Evolutionary conservation across 495 filamentous ascomycete genomes (phyloP).

Genomic region (Massariosphaeria phaeospora): DNA sequence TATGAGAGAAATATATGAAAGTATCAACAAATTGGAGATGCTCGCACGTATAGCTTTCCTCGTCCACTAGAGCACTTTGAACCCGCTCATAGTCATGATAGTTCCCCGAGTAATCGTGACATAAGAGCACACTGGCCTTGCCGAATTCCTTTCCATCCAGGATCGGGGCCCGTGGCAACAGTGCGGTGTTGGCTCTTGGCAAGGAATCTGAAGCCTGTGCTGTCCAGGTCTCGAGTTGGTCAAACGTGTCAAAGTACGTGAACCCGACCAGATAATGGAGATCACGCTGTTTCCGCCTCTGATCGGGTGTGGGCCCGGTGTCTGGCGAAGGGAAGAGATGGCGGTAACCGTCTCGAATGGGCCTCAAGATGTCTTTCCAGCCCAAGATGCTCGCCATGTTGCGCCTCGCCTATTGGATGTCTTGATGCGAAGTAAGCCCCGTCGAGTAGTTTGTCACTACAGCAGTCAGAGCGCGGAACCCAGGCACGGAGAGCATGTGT

Average conservation of each 20-base stretch:
- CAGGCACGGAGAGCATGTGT: not conserved
- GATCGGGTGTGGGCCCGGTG: slow-evolving; percentile 27
- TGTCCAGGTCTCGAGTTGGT: slow-evolving; percentile 41
- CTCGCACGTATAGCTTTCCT: slow-evolving; percentile 39
- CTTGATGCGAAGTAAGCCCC: too few species aligned
- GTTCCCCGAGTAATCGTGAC: slow-evolving; percentile 46
- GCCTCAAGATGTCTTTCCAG: slow-evolving; percentile 35
- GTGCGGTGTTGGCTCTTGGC: slow-evolving; percentile 44
- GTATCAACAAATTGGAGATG: slow-evolving; percentile 43
- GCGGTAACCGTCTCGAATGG: slow-evolving; percentile 33
- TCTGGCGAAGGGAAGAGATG: slow-evolving; percentile 29
- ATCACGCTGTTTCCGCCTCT: slow-evolving; percentile 24
- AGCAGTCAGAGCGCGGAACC: not conserved
- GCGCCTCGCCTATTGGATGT: not conserved
- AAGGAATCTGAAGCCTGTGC: slow-evolving; percentile 37
- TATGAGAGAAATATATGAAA: slow-evolving; percentile 48
- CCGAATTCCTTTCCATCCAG: not conserved
- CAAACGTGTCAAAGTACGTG: slow-evolving; percentile 38
- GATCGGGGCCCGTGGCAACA: slow-evolving; percentile 30
- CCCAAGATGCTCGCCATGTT: slow-evolving; percentile 5
- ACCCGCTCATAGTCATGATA: slow-evolving; percentile 44
- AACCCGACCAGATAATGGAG: slow-evolving; percentile 37
- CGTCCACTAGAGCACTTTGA: slow-evolving; percentile 25
- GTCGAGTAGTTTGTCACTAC: too few species aligned
- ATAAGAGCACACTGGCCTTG: slow-evolving; percentile 37